Percentiles rank a stretch among this genome's conserved stretches.
Evolutionary conservation across 2,329 filamentous ascomycete species (phyloP).

Genomic region (Xylaria sp.): DNA sequence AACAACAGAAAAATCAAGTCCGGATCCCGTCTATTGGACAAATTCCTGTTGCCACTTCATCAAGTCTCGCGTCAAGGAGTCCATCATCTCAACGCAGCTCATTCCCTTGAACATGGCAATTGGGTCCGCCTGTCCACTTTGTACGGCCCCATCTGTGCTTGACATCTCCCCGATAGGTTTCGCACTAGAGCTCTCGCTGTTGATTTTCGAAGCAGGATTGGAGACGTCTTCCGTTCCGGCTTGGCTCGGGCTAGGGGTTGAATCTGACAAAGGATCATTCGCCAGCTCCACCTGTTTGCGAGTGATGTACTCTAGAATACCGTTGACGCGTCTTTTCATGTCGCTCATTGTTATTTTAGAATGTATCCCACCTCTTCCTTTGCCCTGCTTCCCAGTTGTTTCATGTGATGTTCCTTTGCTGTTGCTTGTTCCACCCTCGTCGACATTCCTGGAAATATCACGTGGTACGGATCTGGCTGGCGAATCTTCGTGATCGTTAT

Average conservation of each 20-base stretch:
- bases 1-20: slow-evolving; percentile 1
- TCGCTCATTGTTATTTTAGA: slow-evolving; percentile 79
- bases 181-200: slow-evolving; percentile 31
- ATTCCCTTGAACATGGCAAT: slow-evolving; percentile 61
- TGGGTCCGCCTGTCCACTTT: slow-evolving; percentile 31
- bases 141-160: slow-evolving; percentile 29
- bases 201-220: slow-evolving; percentile 33
- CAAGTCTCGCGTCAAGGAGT: slow-evolving; percentile 71
- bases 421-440: slow-evolving; percentile 37
- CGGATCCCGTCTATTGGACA: slow-evolving; percentile 30
- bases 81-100: slow-evolving; percentile 85
- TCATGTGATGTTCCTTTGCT: slow-evolving; percentile 33
- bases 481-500: slow-evolving; percentile 51
- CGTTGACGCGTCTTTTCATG: slow-evolving; percentile 77
- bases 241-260: slow-evolving; percentile 39
- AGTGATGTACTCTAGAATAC: slow-evolving; percentile 84
- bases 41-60: slow-evolving; percentile 81
- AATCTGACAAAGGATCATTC: slow-evolving; percentile 48
- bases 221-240: slow-evolving; percentile 37
- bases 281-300: slow-evolving; percentile 85
- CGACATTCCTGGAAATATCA: slow-evolving; percentile 44
- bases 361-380: slow-evolving; percentile 49
- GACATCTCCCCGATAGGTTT: slow-evolving; percentile 15
- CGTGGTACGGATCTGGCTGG: slow-evolving; percentile 49
- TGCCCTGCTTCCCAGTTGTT: slow-evolving; percentile 47